These are phyloP conservation scores for Mallotus repandus DNA, from an alignment of 441 rosid genomes.

Conservation along the genomic window DNA sequence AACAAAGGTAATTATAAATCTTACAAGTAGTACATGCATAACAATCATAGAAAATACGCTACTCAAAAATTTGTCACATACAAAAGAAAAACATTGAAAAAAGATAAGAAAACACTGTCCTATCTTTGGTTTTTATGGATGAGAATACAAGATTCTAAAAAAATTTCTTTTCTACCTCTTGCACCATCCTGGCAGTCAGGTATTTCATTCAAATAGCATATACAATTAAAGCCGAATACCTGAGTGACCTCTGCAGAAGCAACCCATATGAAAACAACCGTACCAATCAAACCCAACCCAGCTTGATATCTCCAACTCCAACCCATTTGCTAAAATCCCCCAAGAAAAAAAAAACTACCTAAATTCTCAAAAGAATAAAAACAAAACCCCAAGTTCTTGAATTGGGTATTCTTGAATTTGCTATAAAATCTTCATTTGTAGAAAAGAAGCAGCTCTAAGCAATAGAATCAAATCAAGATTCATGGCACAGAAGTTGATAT, in stretches of 20 bases:
- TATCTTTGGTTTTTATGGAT: background rate
- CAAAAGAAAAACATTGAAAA: background rate
- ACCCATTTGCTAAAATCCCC: constrained; percentile 38
- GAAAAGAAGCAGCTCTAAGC: background rate
- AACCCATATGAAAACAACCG: constrained; percentile 58
- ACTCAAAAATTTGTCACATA: background rate
- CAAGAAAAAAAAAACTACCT: background rate
- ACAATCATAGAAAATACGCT: background rate
- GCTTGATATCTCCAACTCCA: constrained; percentile 56
- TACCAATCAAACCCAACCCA: constrained; percentile 52
- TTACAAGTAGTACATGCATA: background rate
- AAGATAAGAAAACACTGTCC: background rate
- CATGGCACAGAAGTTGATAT: background rate
- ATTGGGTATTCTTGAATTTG: constrained; percentile 19
- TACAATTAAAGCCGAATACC: constrained; percentile 24
- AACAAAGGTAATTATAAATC: constrained; percentile 2
- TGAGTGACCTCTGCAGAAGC: constrained; percentile 66
- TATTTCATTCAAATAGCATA: background rate
- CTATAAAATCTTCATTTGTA: constrained; percentile 17
- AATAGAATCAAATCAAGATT: background rate
- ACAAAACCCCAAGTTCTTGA: background rate
- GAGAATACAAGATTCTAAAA: background rate
- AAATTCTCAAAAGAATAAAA: background rate
- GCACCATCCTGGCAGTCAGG: background rate
- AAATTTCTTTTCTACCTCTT: background rate